Percentiles rank a stretch among this genome's conserved stretches.
phyloP scores from a whole-genome alignment of 108 stramenopile species.

The Skeletonema potamos region DNA sequence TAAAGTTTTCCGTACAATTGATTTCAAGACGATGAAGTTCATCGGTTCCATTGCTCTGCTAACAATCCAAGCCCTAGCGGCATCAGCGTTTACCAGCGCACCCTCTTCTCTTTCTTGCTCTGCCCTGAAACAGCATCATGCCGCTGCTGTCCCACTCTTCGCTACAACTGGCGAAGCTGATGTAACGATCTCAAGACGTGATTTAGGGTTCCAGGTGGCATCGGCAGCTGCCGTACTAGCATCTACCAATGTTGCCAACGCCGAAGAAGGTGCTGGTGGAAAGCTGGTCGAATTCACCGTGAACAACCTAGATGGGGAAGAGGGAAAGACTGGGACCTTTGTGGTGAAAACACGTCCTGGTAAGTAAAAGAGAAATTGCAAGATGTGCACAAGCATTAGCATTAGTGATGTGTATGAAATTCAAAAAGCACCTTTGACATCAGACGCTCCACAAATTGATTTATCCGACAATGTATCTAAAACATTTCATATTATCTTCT shows the following conservation, averaged over 20 bases:
- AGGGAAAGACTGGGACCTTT: conserved; percentile 63
- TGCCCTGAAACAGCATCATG: background rate
- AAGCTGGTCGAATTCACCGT: conserved; percentile 66
- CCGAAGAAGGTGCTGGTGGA: conserved; percentile 24
- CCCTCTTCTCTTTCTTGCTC: conserved; percentile 4
- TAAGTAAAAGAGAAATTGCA: background rate
- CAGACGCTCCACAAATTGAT: too few relatives aligned
- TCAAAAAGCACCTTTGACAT: too few relatives aligned
- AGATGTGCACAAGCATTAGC: background rate
- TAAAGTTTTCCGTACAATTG: too few relatives aligned
- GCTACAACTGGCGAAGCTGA: background rate
- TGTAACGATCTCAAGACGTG: conserved; percentile 19
- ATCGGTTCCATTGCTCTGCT: conserved; percentile 9
- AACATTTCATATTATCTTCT: too few relatives aligned
- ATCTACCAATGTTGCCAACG: background rate
- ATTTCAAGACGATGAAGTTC: conserved; percentile 12
- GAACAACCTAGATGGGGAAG: conserved; percentile 66
- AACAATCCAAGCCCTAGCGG: conserved; percentile 11
- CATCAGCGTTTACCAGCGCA: conserved; percentile 18
- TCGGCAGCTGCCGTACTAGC: conserved; percentile 5
- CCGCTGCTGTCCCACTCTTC: background rate
- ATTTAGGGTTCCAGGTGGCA: conserved; percentile 2
- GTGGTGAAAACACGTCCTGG: conserved; percentile 63
- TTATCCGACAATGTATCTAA: too few relatives aligned
- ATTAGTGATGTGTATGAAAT: too few relatives aligned